phyloP scores from a whole-genome alignment of 192 early-diverging fungal genomes.

The Entomortierella beljakovae region DNA sequence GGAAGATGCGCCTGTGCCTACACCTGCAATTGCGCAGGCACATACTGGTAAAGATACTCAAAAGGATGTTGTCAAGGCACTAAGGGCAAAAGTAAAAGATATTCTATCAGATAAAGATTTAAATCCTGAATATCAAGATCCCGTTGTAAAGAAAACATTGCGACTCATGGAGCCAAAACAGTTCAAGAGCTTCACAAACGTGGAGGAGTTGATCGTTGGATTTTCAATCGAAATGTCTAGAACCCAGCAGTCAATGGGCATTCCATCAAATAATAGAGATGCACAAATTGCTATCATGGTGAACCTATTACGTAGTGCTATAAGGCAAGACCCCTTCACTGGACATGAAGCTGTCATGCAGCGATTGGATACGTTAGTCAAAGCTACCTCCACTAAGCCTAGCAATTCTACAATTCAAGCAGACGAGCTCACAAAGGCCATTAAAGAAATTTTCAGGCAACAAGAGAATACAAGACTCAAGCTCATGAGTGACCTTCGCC shows the following conservation, averaged over 20 bases:
- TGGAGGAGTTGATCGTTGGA: slow-evolving; percentile 59
- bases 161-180: slow-evolving; percentile 53
- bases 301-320: slow-evolving; percentile 55
- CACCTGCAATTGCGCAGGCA: slow-evolving; percentile 10
- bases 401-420: slow-evolving; percentile 37
- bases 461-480: slow-evolving; percentile 41
- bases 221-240: slow-evolving; percentile 58
- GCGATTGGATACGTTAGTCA: slow-evolving; percentile 25
- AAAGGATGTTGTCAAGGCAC: slow-evolving; percentile 57
- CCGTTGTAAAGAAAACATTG: slow-evolving; percentile 52
- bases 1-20: slow-evolving; percentile 14
- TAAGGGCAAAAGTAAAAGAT: slow-evolving; percentile 56
- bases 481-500: slow-evolving; percentile 55
- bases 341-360: slow-evolving; percentile 35
- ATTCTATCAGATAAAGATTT: slow-evolving; percentile 60
- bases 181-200: slow-evolving; percentile 55
- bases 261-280: slow-evolving; percentile 55
- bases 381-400: slow-evolving; percentile 19
- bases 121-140: slow-evolving; percentile 60
- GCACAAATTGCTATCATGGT: slow-evolving; percentile 59
- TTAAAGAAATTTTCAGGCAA: slow-evolving; percentile 58
- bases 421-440: slow-evolving; percentile 56
- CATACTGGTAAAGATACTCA: slow-evolving; percentile 55
- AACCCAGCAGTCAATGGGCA: slow-evolving; percentile 44
- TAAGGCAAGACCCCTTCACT: slow-evolving; percentile 54